These are phyloP conservation scores for Scheffersomyces stipitis DNA, from an alignment of 805 yeast species.

Conservation along the genomic window DNA sequence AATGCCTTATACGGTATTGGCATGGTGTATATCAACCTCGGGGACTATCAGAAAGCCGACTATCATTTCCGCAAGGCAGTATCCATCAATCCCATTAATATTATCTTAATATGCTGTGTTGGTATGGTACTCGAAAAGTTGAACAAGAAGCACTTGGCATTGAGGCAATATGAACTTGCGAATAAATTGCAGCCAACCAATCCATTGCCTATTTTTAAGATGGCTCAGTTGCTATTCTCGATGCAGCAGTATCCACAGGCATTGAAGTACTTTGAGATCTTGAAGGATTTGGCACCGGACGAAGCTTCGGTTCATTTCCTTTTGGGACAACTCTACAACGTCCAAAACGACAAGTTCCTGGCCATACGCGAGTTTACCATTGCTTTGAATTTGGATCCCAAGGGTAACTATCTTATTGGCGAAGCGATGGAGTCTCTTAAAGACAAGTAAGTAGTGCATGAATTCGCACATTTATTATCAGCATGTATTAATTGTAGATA, in stretches of 20 bases:
- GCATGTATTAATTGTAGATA: too few species aligned
- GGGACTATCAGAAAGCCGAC: slow-evolving; percentile 81
- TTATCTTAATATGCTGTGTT: slow-evolving; percentile 85
- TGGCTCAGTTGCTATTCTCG: slow-evolving; percentile 76
- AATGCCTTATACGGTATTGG: slow-evolving; percentile 97
- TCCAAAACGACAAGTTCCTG: slow-evolving; percentile 66
- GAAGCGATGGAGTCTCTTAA: slow-evolving; percentile 71
- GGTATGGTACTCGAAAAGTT: slow-evolving; percentile 89
- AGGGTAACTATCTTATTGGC: slow-evolving; percentile 80
- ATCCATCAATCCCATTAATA: slow-evolving; percentile 85
- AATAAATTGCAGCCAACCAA: slow-evolving; percentile 80
- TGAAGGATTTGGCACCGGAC: slow-evolving; percentile 82
- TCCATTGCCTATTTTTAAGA: slow-evolving; percentile 83
- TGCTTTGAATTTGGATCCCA: slow-evolving; percentile 90
- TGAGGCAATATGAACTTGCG: slow-evolving; percentile 81
- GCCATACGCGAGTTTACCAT: slow-evolving; percentile 86
- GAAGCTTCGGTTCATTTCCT: slow-evolving; percentile 92
- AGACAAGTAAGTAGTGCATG: slow-evolving; percentile 12
- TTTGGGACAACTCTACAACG: slow-evolving; percentile 81
- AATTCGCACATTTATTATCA: too few species aligned
- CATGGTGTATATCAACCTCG: slow-evolving; percentile 85
- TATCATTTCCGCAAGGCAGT: slow-evolving; percentile 85
- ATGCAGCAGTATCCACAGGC: slow-evolving; percentile 74
- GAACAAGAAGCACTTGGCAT: slow-evolving; percentile 66
- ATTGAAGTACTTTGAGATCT: slow-evolving; percentile 66